Base-by-base conservation (phyloP, 2,329 filamentous ascomycete genomes). In the Verticillium longisporum region DNA sequence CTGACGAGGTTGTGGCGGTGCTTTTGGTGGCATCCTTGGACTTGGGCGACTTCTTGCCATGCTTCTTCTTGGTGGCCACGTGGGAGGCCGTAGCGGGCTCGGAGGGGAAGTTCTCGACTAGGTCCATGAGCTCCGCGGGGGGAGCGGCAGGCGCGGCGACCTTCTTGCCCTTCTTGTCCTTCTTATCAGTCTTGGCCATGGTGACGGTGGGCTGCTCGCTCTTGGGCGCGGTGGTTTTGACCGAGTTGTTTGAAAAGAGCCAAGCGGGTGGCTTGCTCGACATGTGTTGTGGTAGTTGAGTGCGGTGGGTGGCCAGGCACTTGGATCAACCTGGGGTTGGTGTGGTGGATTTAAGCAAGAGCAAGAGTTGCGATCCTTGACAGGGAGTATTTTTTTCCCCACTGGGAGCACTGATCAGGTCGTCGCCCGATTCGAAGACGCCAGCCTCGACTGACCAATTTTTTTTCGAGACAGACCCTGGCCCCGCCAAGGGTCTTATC, bases 101-200 rank as follows among this genome's bases (percentile, higher is more conserved):
- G 53, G 81, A 80, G 57, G 92, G 79, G 72, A 92, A 92, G 26
- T 76, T 74, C 64, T 85, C 85, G 68, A 92, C 81, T 15, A 91
- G 77, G 63, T 86, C 83, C 70, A 92, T 77, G 38, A 92, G 77
- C 72, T 89, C 81, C 32, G 81, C 73, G 4, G 88, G 82, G 32
- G 84, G 80, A 56, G 77, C 71, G 33, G 72, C 62, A 59, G 60
- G 56, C 55, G 64, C 62, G 53, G 68, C 31, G 55, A 63, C 56
- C 59, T 64, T 59, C 63, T 67, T 68, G 36, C 61, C 57, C 63
- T 60, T 60, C 56, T 60, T 60, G 21, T 21, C 57, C 57, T 63
- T 64, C 59, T 68, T 60, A 21, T 67, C 65, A 32, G 63, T 54
- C 63, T 74, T 76, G 64, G 68, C 72, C 75, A 78, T 78, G 41